Evolutionary conservation across 2,329 filamentous ascomycete species (phyloP).

Genomic region (Decorospora gaudefroyi): DNA sequence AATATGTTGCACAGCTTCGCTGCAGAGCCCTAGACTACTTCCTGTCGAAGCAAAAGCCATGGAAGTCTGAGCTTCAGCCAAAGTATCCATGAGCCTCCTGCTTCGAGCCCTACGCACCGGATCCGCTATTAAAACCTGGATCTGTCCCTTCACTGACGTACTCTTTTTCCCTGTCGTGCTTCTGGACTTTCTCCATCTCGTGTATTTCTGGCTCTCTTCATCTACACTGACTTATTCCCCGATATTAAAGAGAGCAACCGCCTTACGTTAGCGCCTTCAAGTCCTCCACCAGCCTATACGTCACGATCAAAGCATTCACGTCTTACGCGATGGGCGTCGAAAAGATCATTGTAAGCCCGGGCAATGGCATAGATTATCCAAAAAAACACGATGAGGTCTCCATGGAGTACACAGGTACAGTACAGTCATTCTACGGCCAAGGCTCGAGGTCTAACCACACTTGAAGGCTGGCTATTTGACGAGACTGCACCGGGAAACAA

Average conservation of each 20-base stretch:
- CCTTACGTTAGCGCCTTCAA: conserved; percentile 1
- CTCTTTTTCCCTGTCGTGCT: conserved; percentile 6
- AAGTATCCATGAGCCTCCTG: conserved; percentile 35
- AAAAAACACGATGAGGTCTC: conserved; percentile 71
- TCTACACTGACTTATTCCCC: background rate
- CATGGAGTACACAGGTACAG: conserved; percentile 83
- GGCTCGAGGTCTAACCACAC: conserved; percentile 16
- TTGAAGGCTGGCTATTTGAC: conserved; percentile 72
- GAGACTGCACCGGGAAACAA: conserved; percentile 61
- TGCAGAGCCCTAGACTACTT: conserved; percentile 24
- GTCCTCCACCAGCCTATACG: background rate
- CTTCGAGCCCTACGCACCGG: conserved; percentile 20
- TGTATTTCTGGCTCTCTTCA: background rate
- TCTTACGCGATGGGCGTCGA: conserved; percentile 60
- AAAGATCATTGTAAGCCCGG: conserved; percentile 66
- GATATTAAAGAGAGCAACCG: no score
- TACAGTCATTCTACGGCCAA: background rate
- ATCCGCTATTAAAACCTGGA: conserved; percentile 28
- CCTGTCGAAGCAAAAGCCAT: conserved; percentile 24
- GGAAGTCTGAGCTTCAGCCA: conserved; percentile 30
- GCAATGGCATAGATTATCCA: conserved; percentile 66
- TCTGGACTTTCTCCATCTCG: conserved; percentile 3
- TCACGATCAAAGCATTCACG: conserved; percentile 2
- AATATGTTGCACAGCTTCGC: conserved; percentile 38
- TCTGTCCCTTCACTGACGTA: conserved; percentile 17